Evolutionary conservation across 2,329 filamentous ascomycete genomes (phyloP).

Genomic region (Pseudogymnoascus sp.): DNA sequence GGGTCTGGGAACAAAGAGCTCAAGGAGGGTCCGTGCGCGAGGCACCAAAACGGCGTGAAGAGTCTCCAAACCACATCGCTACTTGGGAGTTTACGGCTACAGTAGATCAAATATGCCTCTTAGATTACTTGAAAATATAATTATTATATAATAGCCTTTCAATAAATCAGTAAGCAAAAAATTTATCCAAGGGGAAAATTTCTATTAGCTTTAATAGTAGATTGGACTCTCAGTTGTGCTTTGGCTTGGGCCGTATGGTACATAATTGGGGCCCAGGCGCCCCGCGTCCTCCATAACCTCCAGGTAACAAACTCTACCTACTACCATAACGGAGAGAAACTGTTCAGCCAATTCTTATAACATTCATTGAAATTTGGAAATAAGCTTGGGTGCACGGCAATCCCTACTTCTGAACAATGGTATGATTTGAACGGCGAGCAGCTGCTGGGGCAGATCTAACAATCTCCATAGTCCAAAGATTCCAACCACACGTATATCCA

Average conservation of each 20-base stretch:
- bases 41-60: background rate
- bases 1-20: background rate
- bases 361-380: background rate
- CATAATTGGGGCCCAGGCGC: background rate
- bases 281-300: slow-evolving; percentile 2
- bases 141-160: background rate
- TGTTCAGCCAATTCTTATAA: background rate
- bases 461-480: slow-evolving; percentile 48
- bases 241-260: background rate
- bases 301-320: background rate
- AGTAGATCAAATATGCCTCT: background rate
- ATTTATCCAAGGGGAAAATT: background rate
- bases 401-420: background rate
- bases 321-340: background rate
- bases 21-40: background rate
- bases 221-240: background rate
- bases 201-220: background rate
- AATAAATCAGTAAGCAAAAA: background rate
- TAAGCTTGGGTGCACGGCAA: background rate
- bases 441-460: background rate
- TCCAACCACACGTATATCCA: slow-evolving; percentile 67
- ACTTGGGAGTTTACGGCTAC: background rate
- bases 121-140: background rate
- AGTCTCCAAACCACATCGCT: background rate
- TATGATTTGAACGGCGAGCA: background rate